A percentile compares a stretch with the other conserved stretches of the same genome.
These are phyloP conservation scores for Alternaria conjuncta DNA, from an alignment of 2,329 filamentous ascomycete genomes.

Conservation along the genomic window DNA sequence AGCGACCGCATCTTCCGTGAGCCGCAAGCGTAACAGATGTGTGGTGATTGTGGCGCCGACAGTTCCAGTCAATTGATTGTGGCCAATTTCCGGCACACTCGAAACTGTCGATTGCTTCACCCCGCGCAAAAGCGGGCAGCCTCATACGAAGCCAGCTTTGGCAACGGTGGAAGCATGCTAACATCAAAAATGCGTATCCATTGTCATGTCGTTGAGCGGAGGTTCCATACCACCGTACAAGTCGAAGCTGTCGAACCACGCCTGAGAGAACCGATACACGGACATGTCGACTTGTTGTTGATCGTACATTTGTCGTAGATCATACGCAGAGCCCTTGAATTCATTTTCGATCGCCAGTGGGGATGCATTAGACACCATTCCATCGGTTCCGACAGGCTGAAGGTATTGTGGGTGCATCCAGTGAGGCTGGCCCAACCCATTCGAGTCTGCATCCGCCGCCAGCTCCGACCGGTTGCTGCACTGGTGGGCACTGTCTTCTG, in stretches of 20 bases:
- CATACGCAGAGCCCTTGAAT: not conserved
- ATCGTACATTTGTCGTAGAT: not conserved
- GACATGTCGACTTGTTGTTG: not conserved
- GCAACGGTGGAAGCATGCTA: not conserved
- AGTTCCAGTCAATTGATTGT: not conserved
- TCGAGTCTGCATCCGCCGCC: not conserved
- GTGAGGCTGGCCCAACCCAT: not conserved
- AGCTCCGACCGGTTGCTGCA: not conserved
- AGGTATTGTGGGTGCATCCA: not conserved
- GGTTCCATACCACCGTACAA: not conserved
- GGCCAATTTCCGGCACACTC: not conserved
- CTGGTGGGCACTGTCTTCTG: not conserved
- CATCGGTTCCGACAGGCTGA: not conserved
- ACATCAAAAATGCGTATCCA: not conserved
- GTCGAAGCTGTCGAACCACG: not conserved
- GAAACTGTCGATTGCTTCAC: not conserved
- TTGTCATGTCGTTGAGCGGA: not conserved
- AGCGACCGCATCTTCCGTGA: not conserved
- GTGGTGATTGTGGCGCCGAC: not conserved
- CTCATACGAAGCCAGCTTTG: not conserved
- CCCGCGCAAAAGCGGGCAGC: not conserved
- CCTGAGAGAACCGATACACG: not conserved
- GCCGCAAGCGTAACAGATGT: not conserved
- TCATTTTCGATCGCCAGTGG: not conserved
- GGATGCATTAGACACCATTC: not conserved